Evolutionary conservation across 2,329 filamentous ascomycete genomes (phyloP).

Genomic region (Diaporthe sp.): DNA sequence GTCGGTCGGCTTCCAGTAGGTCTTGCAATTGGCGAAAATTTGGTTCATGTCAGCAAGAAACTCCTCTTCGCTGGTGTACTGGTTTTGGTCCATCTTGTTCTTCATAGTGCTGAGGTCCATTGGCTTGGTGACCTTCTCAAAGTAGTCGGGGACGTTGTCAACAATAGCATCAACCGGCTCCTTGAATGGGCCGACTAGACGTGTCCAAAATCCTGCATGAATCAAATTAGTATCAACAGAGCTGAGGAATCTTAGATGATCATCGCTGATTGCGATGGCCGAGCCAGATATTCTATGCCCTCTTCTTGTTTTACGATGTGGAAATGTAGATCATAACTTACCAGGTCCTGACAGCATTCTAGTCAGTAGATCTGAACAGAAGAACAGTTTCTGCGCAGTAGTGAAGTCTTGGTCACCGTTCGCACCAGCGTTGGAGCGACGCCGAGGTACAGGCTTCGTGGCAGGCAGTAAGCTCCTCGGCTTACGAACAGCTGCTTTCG

Average conservation of each 20-base stretch:
- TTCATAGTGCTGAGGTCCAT: slow-evolving; percentile 75
- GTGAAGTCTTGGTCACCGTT: slow-evolving; percentile 51
- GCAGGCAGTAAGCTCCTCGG: slow-evolving; percentile 14
- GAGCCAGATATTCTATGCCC: neutral
- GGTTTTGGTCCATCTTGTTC: slow-evolving; percentile 67
- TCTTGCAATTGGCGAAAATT: slow-evolving; percentile 75
- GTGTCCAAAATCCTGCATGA: slow-evolving; percentile 72
- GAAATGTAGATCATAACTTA: slow-evolving; percentile 48
- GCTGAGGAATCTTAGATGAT: neutral
- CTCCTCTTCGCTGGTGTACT: slow-evolving; percentile 66
- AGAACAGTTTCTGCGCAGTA: slow-evolving; percentile 64
- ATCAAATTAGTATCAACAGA: slow-evolving; percentile 1
- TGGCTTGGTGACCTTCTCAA: slow-evolving; percentile 70
- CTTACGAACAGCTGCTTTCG: slow-evolving; percentile 41
- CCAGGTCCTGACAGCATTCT: slow-evolving; percentile 74
- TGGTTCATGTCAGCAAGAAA: slow-evolving; percentile 71
- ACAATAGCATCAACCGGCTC: slow-evolving; percentile 69
- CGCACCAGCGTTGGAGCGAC: slow-evolving; percentile 48
- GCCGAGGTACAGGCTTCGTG: slow-evolving; percentile 48
- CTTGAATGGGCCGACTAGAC: slow-evolving; percentile 73
- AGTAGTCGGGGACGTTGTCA: slow-evolving; percentile 73
- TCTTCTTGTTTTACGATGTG: neutral
- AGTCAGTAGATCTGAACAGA: slow-evolving; percentile 69
- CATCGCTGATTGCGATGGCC: too few relatives aligned
- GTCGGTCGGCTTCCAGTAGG: slow-evolving; percentile 71